Conservation (phyloP, 1,284 basidiomycete genomes). For the Ceratobasidium sp. region DNA sequence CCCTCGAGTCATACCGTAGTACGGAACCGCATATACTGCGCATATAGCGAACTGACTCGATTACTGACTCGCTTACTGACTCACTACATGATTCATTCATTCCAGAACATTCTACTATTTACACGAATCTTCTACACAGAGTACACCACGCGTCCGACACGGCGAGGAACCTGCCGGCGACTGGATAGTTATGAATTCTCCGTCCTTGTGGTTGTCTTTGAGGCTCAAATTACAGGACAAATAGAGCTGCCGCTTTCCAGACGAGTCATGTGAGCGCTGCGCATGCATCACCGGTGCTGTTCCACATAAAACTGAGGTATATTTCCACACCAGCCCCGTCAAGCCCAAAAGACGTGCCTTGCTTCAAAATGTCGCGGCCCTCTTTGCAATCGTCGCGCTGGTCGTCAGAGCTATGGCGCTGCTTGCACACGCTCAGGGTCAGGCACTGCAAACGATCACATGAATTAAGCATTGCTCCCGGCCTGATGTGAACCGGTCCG, state of each 20-base stretch:
- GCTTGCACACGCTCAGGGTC: slow-evolving; percentile 2
- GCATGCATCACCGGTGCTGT: background rate
- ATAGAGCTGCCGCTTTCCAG: background rate
- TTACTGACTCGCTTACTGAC: too few species aligned
- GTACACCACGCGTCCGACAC: background rate
- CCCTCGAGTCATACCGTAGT: too few species aligned
- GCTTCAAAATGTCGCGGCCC: background rate
- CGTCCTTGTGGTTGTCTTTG: background rate
- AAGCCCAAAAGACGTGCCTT: background rate
- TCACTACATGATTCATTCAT: too few species aligned
- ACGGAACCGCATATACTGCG: too few species aligned
- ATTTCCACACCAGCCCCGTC: background rate
- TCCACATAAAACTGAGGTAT: too few species aligned
- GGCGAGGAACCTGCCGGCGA: background rate
- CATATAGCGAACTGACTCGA: too few species aligned
- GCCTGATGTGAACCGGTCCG: background rate
- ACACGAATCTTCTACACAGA: too few species aligned
- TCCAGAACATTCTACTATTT: too few species aligned
- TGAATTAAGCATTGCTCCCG: background rate
- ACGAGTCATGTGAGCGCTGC: slow-evolving; percentile 6
- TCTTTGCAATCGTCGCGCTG: background rate
- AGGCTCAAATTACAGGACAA: background rate
- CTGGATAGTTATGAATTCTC: background rate
- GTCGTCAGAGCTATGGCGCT: background rate
- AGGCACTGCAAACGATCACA: slow-evolving; percentile 8